phyloP scores from a whole-genome alignment of 176 grass and related monocot genomes.

The Elymus sibiricus region DNA sequence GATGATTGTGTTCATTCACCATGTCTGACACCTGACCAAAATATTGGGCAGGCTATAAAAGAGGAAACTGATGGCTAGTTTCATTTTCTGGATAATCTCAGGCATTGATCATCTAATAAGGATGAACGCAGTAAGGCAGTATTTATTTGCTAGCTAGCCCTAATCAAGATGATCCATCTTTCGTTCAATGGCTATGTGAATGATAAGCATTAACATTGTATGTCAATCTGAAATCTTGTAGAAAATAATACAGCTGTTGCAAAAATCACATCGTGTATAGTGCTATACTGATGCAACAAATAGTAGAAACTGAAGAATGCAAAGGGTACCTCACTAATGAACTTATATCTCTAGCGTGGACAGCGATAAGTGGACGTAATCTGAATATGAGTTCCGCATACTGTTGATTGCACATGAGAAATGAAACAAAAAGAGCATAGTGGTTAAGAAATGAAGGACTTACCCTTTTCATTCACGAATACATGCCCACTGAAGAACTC shows the following conservation, averaged over 20 bases:
- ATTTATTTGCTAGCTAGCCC: constrained; percentile 1
- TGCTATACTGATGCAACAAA: not conserved
- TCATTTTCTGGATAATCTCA: not conserved
- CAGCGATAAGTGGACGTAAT: constrained; percentile 7
- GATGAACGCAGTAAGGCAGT: not conserved
- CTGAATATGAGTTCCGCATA: not conserved
- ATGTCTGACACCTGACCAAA: not conserved
- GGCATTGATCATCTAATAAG: not conserved
- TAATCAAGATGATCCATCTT: not conserved
- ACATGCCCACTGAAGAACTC: constrained; percentile 86
- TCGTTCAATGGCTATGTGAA: not conserved
- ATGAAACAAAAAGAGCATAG: constrained; percentile 5
- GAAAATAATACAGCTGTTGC: not conserved
- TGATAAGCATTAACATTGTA: constrained; percentile 10
- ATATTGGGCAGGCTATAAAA: not conserved
- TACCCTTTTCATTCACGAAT: constrained; percentile 99
- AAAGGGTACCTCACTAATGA: not conserved
- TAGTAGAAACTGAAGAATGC: not conserved
- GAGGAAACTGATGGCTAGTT: not conserved
- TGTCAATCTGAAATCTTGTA: not conserved
- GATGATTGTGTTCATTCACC: not conserved
- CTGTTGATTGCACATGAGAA: not conserved
- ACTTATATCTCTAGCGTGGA: not conserved
- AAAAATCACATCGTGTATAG: not conserved
- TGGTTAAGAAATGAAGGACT: not conserved